phyloP scores from a whole-genome alignment of 371 early-diverging fungal genomes.

The Haplosporangium sp. region DNA sequence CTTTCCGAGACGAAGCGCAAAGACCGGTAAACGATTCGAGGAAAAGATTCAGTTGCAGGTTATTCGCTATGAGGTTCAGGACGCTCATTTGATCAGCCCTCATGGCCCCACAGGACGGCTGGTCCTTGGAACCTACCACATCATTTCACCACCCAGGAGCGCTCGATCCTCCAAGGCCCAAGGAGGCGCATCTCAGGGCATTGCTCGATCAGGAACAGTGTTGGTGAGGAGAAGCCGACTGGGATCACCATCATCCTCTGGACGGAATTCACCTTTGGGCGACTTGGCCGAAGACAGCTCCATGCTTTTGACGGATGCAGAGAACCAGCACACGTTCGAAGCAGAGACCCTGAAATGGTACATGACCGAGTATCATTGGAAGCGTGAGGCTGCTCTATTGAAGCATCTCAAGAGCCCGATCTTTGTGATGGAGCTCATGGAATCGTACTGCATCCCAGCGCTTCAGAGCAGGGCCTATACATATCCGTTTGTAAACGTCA shows the following conservation, averaged over 20 bases:
- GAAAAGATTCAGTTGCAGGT: slow-evolving; percentile 55
- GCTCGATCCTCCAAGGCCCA: slow-evolving; percentile 40
- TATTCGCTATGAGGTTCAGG: slow-evolving; percentile 47
- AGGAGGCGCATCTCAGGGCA: slow-evolving; percentile 9
- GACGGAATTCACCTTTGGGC: slow-evolving; percentile 1
- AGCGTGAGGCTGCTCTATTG: slow-evolving; percentile 51
- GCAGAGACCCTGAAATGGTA: slow-evolving; percentile 47
- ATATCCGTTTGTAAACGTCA: slow-evolving; percentile 48
- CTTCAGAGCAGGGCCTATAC: slow-evolving; percentile 40
- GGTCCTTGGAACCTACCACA: slow-evolving; percentile 45
- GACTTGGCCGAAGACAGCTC: slow-evolving; percentile 38
- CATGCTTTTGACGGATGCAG: slow-evolving; percentile 51
- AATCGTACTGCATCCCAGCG: slow-evolving; percentile 48
- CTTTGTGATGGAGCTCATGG: slow-evolving; percentile 49
- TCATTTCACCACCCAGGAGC: slow-evolving; percentile 37
- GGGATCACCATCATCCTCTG: slow-evolving; percentile 3
- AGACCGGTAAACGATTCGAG: slow-evolving; percentile 46
- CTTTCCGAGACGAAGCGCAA: slow-evolving; percentile 36
- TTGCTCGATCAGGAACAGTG: slow-evolving; percentile 47
- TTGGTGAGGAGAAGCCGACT: slow-evolving; percentile 37
- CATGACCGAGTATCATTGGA: slow-evolving; percentile 54
- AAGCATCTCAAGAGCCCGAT: slow-evolving; percentile 54
- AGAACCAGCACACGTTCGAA: slow-evolving; percentile 53
- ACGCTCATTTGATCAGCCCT: slow-evolving; percentile 44
- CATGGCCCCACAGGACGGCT: slow-evolving; percentile 35